phyloP scores from a whole-genome alignment of 352 stramenopile species.

The Globisporangium canariense region DNA sequence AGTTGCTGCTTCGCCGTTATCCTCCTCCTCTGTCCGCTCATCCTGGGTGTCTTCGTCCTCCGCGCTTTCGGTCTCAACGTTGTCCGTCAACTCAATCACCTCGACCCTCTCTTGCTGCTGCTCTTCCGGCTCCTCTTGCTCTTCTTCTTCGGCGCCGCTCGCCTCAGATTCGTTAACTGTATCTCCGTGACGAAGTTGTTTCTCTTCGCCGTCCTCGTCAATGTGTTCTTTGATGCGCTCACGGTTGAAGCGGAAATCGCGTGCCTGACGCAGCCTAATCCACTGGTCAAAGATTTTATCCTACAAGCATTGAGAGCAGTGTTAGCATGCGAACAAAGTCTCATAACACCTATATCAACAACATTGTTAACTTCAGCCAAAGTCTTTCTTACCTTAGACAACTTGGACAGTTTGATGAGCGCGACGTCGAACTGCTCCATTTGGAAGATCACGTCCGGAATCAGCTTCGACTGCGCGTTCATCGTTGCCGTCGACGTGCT shows the following conservation, averaged over 20 bases:
- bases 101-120: constrained; percentile 14
- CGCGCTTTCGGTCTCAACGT: constrained; percentile 16
- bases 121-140: constrained; percentile 12
- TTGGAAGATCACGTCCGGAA: constrained; percentile 64
- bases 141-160: constrained; percentile 8
- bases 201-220: constrained; percentile 22
- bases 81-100: constrained; percentile 7
- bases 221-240: constrained; percentile 29
- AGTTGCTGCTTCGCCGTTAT: neutral
- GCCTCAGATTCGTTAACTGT: constrained; percentile 17
- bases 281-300: constrained; percentile 45
- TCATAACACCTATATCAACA: neutral
- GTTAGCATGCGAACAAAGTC: neutral
- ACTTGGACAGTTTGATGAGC: constrained; percentile 63
- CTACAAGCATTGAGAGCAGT: constrained; percentile 12
- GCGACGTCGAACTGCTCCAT: constrained; percentile 67
- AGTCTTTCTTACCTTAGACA: constrained; percentile 37
- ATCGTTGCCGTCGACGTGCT: constrained; percentile 9
- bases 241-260: constrained; percentile 54
- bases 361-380: neutral
- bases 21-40: constrained; percentile 7
- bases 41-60: constrained; percentile 15
- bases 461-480: constrained; percentile 43
- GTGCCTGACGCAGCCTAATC: constrained; percentile 43
- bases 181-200: constrained; percentile 4